A percentile compares a stretch with the other conserved stretches of the same genome.
Conservation (phyloP, 176 grass and related monocot genomes). For the Zea luxurians region DNA sequence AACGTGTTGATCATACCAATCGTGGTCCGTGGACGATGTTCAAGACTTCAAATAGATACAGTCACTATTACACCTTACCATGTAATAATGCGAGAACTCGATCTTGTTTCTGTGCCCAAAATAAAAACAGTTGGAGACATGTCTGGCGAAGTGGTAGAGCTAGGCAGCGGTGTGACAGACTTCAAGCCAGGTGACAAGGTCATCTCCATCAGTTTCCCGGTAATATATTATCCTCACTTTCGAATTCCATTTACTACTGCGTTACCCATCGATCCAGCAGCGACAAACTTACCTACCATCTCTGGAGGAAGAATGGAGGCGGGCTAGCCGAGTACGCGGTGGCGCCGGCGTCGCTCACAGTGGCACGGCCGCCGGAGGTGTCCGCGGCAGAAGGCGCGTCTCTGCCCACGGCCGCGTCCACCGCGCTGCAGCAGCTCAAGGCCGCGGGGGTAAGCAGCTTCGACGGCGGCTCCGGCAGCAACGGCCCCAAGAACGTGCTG, state of each 20-base stretch:
- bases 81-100: background rate
- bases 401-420: conserved; percentile 51
- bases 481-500: conserved; percentile 45
- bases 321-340: conserved; percentile 63
- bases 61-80: background rate
- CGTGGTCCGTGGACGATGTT: background rate
- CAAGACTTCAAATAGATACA: background rate
- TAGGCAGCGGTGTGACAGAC: conserved; percentile 62
- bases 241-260: background rate
- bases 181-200: conserved; percentile 84
- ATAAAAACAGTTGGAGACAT: conserved; percentile 59
- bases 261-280: background rate
- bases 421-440: conserved; percentile 73
- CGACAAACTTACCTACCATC: background rate
- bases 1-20: background rate
- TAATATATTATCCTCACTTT: conserved; percentile 31
- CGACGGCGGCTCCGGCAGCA: conserved; percentile 23
- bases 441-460: conserved; percentile 44
- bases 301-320: conserved; percentile 50
- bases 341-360: conserved; percentile 42
- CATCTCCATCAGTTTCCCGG: conserved; percentile 56
- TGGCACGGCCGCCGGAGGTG: conserved; percentile 56
- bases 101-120: background rate
- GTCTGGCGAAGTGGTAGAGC: conserved; percentile 63
- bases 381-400: conserved; percentile 56